These are phyloP conservation scores for Fusarium protoensiforme DNA, from an alignment of 2,329 filamentous ascomycete species.

Conservation along the genomic window DNA sequence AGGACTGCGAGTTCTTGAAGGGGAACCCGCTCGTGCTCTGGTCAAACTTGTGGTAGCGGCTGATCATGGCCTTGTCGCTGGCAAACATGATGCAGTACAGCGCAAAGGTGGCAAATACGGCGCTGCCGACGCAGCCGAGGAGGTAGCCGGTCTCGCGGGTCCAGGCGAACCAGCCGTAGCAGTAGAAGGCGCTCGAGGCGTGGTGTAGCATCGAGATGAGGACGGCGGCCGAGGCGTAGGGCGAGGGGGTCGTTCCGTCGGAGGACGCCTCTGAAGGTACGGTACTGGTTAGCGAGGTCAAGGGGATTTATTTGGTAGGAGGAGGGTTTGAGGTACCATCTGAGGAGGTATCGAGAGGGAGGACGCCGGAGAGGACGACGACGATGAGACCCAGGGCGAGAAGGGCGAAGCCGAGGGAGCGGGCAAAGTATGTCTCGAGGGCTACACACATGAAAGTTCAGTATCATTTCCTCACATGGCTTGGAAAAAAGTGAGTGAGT, in stretches of 20 bases:
- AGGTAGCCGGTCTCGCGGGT: slow-evolving; percentile 67
- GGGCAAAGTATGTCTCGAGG: slow-evolving; percentile 79
- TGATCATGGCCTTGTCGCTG: slow-evolving; percentile 51
- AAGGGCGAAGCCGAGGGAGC: slow-evolving; percentile 75
- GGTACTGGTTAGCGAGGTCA: not conserved
- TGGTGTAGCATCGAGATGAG: slow-evolving; percentile 76
- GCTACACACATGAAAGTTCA: slow-evolving; percentile 32
- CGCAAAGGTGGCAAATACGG: slow-evolving; percentile 67
- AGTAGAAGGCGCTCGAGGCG: slow-evolving; percentile 69
- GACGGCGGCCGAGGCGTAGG: slow-evolving; percentile 74
- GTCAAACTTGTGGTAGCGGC: slow-evolving; percentile 50
- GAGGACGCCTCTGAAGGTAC: slow-evolving; percentile 14
- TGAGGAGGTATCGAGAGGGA: slow-evolving; percentile 70
- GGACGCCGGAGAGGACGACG: slow-evolving; percentile 76
- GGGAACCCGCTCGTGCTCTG: slow-evolving; percentile 54
- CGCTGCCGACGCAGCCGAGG: slow-evolving; percentile 68
- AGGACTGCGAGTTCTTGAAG: slow-evolving; percentile 52
- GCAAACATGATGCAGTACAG: slow-evolving; percentile 51
- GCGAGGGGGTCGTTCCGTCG: slow-evolving; percentile 60
- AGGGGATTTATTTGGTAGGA: not conserved
- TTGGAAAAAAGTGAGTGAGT: too few relatives aligned
- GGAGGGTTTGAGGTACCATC: slow-evolving; percentile 47
- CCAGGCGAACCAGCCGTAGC: slow-evolving; percentile 74
- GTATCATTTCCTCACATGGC: not conserved
- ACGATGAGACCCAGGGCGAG: slow-evolving; percentile 71